These are phyloP conservation scores for Gnomoniopsis sp. DNA, from an alignment of 2,329 filamentous ascomycete species.

Conservation along the genomic window DNA sequence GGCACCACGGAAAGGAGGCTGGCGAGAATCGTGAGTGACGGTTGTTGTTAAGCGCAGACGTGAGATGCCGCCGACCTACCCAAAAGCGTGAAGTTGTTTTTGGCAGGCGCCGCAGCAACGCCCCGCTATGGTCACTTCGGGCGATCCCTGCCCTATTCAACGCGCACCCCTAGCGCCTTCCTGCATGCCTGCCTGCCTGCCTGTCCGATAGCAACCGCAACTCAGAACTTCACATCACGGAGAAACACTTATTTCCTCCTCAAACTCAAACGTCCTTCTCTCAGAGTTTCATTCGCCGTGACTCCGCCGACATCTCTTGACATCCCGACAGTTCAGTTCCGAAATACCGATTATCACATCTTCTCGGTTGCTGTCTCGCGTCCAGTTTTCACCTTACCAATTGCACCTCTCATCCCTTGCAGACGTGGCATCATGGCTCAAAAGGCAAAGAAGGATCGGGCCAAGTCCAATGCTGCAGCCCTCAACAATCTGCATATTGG, in stretches of 20 bases:
- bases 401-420: background rate
- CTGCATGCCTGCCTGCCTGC: too few relatives aligned
- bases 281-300: too few relatives aligned
- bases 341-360: background rate
- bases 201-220: too few relatives aligned
- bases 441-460: constrained; percentile 63
- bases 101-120: too few relatives aligned
- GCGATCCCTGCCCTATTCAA: too few relatives aligned
- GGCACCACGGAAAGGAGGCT: background rate
- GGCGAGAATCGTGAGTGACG: background rate
- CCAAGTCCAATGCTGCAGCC: constrained; percentile 72
- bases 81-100: background rate
- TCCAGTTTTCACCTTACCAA: background rate
- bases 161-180: too few relatives aligned
- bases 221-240: too few relatives aligned
- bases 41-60: background rate
- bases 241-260: too few relatives aligned
- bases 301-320: too few relatives aligned
- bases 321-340: background rate
- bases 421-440: constrained; percentile 47
- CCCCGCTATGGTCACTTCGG: too few relatives aligned
- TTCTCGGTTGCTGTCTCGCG: background rate
- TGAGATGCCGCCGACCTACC: background rate
- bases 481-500: constrained; percentile 81
- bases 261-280: too few relatives aligned